Base-by-base conservation (phyloP, 2,329 filamentous ascomycete genomes). In the Pseudogymnoascus sp. region DNA sequence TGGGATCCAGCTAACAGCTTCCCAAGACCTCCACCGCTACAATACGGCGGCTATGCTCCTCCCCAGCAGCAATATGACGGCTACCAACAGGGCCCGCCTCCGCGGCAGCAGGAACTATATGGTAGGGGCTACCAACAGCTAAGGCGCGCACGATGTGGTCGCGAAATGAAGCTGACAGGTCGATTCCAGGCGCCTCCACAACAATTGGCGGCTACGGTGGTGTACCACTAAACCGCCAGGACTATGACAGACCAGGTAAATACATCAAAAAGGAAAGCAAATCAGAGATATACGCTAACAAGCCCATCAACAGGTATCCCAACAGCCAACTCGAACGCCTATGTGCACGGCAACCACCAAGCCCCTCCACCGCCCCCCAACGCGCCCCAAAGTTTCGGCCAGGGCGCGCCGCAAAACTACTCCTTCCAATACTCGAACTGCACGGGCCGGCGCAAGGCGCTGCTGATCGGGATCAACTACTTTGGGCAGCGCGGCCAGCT, bases 401-500 rank as follows among this genome's bases (percentile, higher is more conserved):
- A 87, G 65, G 92, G 91, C 63, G 92, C 93, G 12, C 92, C 92
- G 16, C 82, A 86, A 66, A 83, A 82, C 70, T 96, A 96, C 75
- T 85, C 82, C 50, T 98, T 93, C 76, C 90, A 93, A 75, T 97
- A 97, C 76, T 96, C 92, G 56, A 89, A 89, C 68, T 98, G 93
- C 75, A 96, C 89, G 4, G 93, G 93, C 53, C 86, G 87, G 70
- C 82, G 93, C 73, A 97, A 97, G 78, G 93, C 93, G 4, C 79
- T 97, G 31, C 77, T 98, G 65, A 93, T 97, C 69, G 93, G 93
- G 62, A 96, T 97, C 80, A 97, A 97, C 78, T 97, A 98, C 78
- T 97, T 97, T 73, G 88, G 89, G 61, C 93, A 97, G 77, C 86
- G 90, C 64, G 93, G 93, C 26, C 90, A 97, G 79, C 81, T 97